Base-by-base conservation (phyloP, 305 asterid genomes). In the Salvia sclarea region DNA sequence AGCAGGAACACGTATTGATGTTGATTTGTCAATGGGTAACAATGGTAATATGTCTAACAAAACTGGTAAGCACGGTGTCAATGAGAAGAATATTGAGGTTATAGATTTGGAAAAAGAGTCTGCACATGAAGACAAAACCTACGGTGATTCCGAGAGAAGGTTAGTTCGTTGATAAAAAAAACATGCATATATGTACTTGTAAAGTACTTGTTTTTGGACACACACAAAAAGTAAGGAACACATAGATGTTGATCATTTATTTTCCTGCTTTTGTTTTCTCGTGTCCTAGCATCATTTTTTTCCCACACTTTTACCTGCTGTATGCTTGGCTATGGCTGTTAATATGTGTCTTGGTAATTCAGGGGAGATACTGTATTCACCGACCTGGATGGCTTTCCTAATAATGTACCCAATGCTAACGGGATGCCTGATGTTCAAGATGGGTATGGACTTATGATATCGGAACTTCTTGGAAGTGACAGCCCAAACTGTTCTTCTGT, bases 21-120 rank as follows among this genome's bases (percentile, higher is more conserved):
- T 89, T 67, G 96, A 84, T 78, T 82, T 94, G 75, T 78, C 97
- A 50, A 84, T 85, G 85, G 79, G 79, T 76, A 86, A 86, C 60
- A 80, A 75, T 49, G 68, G 66, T 69, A 76, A 66, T 44, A 49
- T 72, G 49, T 65, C 86, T 25, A 77, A 60, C 71, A 87, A 74
- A 82, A 82, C 58, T 62, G 79, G 83, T 74, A 83, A 78, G 74
- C 74, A 65, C 58, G 80, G 75, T 61, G 35, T 70, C 64, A 78
- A 65, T 54, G 82, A 85, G 57, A 85, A 76, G 76, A 86, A 82
- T 65, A 84, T 94, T 58, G 97, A 91, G 82, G 87, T 94, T 82
- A 94, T 91, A 61, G 99, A 94, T 84, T 81, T 89, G 83, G 99
- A 94, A 48, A 85, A 76, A 73, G 96, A 94, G 81, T 85, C 92